A percentile compares a stretch with the other conserved stretches of the same genome.
Evolutionary conservation across 345 rosid genomes (phyloP).

Genomic region (Camelina laxa): DNA sequence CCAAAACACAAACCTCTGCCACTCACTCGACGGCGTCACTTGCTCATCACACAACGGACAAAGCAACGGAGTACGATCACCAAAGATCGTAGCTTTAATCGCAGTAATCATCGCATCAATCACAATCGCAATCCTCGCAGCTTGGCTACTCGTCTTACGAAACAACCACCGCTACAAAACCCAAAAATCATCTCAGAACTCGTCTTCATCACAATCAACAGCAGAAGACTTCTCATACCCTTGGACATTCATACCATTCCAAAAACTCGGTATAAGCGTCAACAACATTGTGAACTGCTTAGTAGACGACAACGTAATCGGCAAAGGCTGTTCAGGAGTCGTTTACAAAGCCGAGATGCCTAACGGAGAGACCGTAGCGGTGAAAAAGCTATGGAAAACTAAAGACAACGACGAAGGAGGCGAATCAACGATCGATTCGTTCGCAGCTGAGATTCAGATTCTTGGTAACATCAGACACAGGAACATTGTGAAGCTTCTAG

Average conservation of each 20-base stretch:
- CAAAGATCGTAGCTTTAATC: slow-evolving; percentile 71
- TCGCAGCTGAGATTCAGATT: slow-evolving; percentile 91
- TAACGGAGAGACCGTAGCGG: slow-evolving; percentile 75
- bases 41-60: slow-evolving; percentile 62
- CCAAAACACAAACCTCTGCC: slow-evolving; percentile 67
- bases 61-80: slow-evolving; percentile 60
- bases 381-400: slow-evolving; percentile 88
- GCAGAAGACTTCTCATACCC: slow-evolving; percentile 92
- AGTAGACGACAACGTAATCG: slow-evolving; percentile 83
- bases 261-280: slow-evolving; percentile 70
- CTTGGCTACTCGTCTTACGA: slow-evolving; percentile 65
- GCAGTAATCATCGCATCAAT: slow-evolving; percentile 64
- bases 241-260: slow-evolving; percentile 96
- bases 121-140: slow-evolving; percentile 61
- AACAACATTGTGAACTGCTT: slow-evolving; percentile 79
- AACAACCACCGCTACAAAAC: slow-evolving; percentile 57
- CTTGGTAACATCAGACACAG: slow-evolving; percentile 88
- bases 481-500: slow-evolving; percentile 86
- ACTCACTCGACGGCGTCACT: slow-evolving; percentile 67
- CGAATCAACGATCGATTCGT: slow-evolving; percentile 67
- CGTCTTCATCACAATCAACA: slow-evolving; percentile 48
- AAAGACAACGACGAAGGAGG: slow-evolving; percentile 57
- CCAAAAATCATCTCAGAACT: slow-evolving; percentile 57
- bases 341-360: slow-evolving; percentile 92
- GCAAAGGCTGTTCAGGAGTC: slow-evolving; percentile 93